Conservation (phyloP, 305 asterid genomes). For the Fraxinus platypoda region DNA sequence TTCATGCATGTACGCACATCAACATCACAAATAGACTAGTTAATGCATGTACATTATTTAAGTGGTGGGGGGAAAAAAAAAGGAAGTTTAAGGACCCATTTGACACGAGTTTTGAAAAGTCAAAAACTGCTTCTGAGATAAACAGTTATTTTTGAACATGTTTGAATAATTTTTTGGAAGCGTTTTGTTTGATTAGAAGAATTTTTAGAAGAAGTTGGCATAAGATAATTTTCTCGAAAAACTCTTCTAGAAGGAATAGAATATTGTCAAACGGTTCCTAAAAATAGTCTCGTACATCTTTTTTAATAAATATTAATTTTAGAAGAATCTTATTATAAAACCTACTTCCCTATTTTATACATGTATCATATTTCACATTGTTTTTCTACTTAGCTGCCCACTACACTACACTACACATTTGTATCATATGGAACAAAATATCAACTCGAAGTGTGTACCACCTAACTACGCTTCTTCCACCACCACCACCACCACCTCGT, state of each 20-base stretch:
- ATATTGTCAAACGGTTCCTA: background rate
- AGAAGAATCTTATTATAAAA: constrained; percentile 40
- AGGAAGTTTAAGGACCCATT: background rate
- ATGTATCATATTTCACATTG: background rate
- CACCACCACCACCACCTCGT: constrained; percentile 21
- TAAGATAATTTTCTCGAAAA: background rate
- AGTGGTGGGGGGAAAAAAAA: background rate
- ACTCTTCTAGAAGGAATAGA: no score
- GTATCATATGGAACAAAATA: constrained; percentile 46
- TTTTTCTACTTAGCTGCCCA: background rate
- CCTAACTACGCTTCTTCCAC: constrained; percentile 33
- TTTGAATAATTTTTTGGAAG: no score
- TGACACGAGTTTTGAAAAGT: no score
- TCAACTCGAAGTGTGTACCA: constrained; percentile 33
- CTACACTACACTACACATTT: constrained; percentile 9
- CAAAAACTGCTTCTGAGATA: no score
- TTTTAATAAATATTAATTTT: constrained; percentile 43
- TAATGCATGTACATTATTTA: background rate
- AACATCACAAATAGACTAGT: background rate
- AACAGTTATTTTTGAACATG: no score
- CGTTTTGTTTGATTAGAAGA: no score
- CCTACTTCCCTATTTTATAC: constrained; percentile 29
- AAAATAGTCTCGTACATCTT: background rate
- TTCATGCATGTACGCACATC: background rate
- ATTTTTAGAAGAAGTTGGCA: no score